A percentile compares a stretch with the other conserved stretches of the same genome.
phyloP scores from a whole-genome alignment of 2,329 filamentous ascomycete species.

The Microdochium nivale region DNA sequence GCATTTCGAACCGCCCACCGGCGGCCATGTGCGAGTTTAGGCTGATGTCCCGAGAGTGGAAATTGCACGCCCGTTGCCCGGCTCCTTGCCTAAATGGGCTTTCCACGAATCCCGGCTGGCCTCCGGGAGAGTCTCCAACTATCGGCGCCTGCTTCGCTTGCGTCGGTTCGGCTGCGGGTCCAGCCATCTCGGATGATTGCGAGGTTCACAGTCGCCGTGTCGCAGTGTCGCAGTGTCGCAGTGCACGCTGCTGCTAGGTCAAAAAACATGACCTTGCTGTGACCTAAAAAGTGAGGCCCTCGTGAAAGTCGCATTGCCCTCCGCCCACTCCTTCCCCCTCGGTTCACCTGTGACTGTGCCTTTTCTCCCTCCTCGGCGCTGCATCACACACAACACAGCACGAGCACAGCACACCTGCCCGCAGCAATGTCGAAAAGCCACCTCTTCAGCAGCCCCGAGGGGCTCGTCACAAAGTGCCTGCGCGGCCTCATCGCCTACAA shows the following conservation, averaged over 20 bases:
- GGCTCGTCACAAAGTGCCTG: slow-evolving; percentile 43
- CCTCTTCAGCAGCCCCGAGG: slow-evolving; percentile 42
- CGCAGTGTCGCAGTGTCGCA: too few species aligned
- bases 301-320: background rate
- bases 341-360: background rate
- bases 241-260: too few species aligned
- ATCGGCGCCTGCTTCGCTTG: too few species aligned
- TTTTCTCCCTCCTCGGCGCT: background rate
- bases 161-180: too few species aligned
- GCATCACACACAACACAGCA: background rate
- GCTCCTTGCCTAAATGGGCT: background rate
- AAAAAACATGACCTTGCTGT: background rate
- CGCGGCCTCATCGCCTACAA: slow-evolving; percentile 45
- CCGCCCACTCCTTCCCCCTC: background rate
- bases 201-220: too few species aligned
- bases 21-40: background rate
- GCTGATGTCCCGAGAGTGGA: background rate
- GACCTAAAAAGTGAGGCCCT: background rate
- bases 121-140: too few species aligned
- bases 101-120: too few species aligned
- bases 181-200: too few species aligned
- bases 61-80: background rate
- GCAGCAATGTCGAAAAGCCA: slow-evolving; percentile 41
- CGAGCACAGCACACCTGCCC: background rate
- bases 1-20: background rate